Evolutionary conservation across 805 yeast species (phyloP).

Genomic region (Starmerella apis): DNA sequence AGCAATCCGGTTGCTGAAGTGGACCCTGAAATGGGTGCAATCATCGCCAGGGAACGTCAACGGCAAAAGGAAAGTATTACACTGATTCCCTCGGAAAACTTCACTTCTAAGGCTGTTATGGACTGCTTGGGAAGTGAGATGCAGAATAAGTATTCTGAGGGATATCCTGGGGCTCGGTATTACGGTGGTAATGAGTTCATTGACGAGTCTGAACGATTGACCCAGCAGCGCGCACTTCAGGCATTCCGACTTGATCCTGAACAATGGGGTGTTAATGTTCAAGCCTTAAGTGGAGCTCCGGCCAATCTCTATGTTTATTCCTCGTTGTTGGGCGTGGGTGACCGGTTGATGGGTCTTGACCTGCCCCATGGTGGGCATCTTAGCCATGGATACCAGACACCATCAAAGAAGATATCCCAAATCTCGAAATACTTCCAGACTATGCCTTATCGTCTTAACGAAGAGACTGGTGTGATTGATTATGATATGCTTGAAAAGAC

Average conservation of each 20-base stretch:
- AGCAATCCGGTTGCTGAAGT: conserved; percentile 20
- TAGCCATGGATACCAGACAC: conserved; percentile 93
- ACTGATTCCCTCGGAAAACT: conserved; percentile 89
- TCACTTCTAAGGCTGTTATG: conserved; percentile 90
- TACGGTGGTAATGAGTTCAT: conserved; percentile 96
- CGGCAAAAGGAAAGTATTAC: conserved; percentile 90
- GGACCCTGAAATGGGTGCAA: conserved; percentile 78
- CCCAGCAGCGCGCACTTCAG: conserved; percentile 83
- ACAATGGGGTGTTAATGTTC: conserved; percentile 97
- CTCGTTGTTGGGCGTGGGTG: conserved; percentile 79
- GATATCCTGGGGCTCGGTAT: conserved; percentile 95
- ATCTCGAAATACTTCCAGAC: conserved; percentile 93
- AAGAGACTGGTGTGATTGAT: conserved; percentile 81
- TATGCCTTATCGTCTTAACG: conserved; percentile 90
- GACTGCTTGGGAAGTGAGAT: conserved; percentile 90
- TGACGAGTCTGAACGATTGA: conserved; percentile 78
- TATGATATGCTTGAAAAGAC: conserved; percentile 77
- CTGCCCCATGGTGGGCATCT: conserved; percentile 98
- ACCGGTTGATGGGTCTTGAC: conserved; percentile 93
- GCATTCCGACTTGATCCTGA: conserved; percentile 67
- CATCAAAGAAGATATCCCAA: conserved; percentile 76
- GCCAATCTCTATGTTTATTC: conserved; percentile 90
- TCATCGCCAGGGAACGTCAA: conserved; percentile 61
- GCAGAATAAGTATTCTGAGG: conserved; percentile 97
- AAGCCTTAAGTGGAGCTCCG: conserved; percentile 90